These are phyloP conservation scores for Pseudonectria buxi DNA, from an alignment of 2,329 filamentous ascomycete species.

Conservation along the genomic window DNA sequence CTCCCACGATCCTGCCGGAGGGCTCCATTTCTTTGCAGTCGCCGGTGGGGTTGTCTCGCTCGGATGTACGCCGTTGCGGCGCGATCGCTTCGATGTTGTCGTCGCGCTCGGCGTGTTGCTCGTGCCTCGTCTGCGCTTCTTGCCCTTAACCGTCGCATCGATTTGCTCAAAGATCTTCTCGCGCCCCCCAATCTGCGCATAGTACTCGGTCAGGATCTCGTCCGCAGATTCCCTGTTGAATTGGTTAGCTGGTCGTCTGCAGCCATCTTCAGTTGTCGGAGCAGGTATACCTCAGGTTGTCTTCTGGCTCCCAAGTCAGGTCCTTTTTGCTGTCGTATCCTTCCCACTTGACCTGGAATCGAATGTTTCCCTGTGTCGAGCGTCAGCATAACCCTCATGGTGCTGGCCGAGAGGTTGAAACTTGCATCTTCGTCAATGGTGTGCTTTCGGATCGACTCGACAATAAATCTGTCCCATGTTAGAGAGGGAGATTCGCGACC, in stretches of 20 bases:
- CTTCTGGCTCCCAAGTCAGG: slow-evolving; percentile 72
- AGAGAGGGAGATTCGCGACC: slow-evolving; percentile 13
- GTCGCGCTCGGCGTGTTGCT: slow-evolving; percentile 29
- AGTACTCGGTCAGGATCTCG: slow-evolving; percentile 59
- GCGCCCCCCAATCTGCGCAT: slow-evolving; percentile 55
- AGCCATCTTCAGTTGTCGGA: background rate
- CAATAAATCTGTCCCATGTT: slow-evolving; percentile 52
- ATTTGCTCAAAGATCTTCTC: slow-evolving; percentile 47
- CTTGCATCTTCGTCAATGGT: slow-evolving; percentile 50
- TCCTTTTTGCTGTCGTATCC: slow-evolving; percentile 66
- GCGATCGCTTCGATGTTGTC: slow-evolving; percentile 35
- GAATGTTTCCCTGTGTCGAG: slow-evolving; percentile 37
- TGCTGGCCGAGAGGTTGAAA: background rate
- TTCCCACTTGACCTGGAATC: slow-evolving; percentile 74
- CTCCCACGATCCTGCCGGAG: slow-evolving; percentile 71
- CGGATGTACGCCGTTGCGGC: slow-evolving; percentile 44
- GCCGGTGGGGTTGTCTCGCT: slow-evolving; percentile 41
- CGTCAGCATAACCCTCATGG: slow-evolving; percentile 1
- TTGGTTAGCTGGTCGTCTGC: background rate
- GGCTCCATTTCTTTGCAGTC: slow-evolving; percentile 49
- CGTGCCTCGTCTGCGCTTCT: slow-evolving; percentile 51
- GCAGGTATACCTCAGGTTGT: slow-evolving; percentile 41
- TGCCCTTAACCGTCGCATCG: slow-evolving; percentile 42
- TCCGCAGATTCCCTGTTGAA: slow-evolving; percentile 46
- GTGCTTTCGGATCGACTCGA: slow-evolving; percentile 67